These are phyloP conservation scores for Sarocladiaceae sp. DNA, from an alignment of 2,329 filamentous ascomycete genomes.

Conservation along the genomic window DNA sequence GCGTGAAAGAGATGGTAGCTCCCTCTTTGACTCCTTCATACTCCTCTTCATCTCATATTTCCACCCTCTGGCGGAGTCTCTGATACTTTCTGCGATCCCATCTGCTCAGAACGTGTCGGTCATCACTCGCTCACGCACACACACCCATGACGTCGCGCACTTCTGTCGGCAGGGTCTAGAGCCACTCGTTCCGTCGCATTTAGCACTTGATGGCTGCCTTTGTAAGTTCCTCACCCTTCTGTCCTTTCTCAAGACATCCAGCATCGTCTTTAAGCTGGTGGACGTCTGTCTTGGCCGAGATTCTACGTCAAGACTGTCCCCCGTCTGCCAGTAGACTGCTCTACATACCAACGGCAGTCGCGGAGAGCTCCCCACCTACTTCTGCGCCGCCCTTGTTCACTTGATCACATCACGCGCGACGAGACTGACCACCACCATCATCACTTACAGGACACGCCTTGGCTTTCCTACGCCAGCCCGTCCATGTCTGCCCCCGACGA, in stretches of 20 bases:
- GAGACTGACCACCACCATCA: background rate
- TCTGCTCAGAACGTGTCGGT: too few species aligned
- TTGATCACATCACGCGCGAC: conserved; percentile 3
- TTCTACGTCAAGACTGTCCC: background rate
- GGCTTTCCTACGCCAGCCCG: conserved; percentile 40
- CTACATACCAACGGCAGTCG: background rate
- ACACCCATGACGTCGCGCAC: conserved; percentile 7
- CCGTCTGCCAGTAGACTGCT: too few species aligned
- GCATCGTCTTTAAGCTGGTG: background rate
- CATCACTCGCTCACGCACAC: conserved; percentile 2
- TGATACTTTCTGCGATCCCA: background rate
- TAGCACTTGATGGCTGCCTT: conserved; percentile 19
- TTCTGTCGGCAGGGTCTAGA: background rate
- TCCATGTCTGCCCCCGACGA: conserved; percentile 34
- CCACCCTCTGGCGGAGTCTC: background rate
- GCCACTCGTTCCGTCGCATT: background rate
- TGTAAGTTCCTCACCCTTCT: conserved; percentile 17
- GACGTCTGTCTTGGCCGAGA: background rate
- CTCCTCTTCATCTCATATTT: background rate
- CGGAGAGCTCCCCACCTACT: background rate
- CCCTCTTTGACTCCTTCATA: background rate
- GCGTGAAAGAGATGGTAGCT: background rate
- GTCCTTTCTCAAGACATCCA: background rate
- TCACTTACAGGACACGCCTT: conserved; percentile 34
- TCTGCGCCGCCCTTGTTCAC: background rate